A percentile compares a stretch with the other conserved stretches of the same genome.
phyloP scores from a whole-genome alignment of 2,329 filamentous ascomycete genomes.

The Diaporthe nobilis region DNA sequence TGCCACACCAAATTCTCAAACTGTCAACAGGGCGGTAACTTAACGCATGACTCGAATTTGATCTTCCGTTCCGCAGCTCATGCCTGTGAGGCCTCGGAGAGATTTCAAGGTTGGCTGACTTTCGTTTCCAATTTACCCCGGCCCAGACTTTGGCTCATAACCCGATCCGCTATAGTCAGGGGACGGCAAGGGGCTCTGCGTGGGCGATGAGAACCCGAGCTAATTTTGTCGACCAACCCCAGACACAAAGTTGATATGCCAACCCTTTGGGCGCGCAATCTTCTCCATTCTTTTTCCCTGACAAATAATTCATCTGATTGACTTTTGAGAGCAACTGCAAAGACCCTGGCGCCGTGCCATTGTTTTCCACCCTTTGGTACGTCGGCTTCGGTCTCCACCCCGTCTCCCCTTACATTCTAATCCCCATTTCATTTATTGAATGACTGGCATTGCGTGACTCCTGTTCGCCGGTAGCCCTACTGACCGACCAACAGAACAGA shows the following conservation, averaged over 20 bases:
- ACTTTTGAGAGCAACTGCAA: slow-evolving; percentile 8
- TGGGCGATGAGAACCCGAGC: slow-evolving; percentile 23
- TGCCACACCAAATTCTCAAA: background rate
- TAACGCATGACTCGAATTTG: slow-evolving; percentile 32
- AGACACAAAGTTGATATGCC: slow-evolving; percentile 22
- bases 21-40: background rate
- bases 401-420: background rate
- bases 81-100: slow-evolving; percentile 9
- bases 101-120: slow-evolving; percentile 29
- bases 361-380: slow-evolving; percentile 17
- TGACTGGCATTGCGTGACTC: background rate
- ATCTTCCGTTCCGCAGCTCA: slow-evolving; percentile 18
- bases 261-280: slow-evolving; percentile 6
- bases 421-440: background rate
- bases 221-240: slow-evolving; percentile 22
- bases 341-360: background rate
- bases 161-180: slow-evolving; percentile 33
- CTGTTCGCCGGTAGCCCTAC: background rate
- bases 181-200: slow-evolving; percentile 31
- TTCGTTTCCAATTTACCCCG: slow-evolving; percentile 20
- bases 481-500: background rate
- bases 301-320: background rate
- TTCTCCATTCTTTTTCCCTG: slow-evolving; percentile 12
- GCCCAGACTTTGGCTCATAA: slow-evolving; percentile 25
- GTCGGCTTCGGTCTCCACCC: background rate